phyloP scores from a whole-genome alignment of 2,329 filamentous ascomycete genomes.

The Spiromastix sp. region DNA sequence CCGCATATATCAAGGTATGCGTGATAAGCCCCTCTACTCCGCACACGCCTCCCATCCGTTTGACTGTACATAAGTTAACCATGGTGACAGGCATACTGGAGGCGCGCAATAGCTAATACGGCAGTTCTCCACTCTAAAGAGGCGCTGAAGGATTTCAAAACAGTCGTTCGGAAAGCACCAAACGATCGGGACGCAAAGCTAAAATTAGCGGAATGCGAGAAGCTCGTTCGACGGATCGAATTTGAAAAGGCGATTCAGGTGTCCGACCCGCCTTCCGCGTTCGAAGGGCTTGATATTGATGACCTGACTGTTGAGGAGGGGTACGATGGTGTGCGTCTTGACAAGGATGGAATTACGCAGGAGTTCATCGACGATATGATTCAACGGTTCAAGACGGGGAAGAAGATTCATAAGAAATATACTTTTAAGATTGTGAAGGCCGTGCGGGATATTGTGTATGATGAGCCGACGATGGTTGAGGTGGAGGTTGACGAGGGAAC shows the following conservation, averaged over 20 bases:
- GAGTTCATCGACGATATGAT: conserved; percentile 98
- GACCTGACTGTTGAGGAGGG: conserved; percentile 69
- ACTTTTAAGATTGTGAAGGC: conserved; percentile 92
- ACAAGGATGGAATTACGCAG: conserved; percentile 75
- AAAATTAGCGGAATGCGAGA: conserved; percentile 87
- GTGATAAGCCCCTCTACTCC: conserved; percentile 4
- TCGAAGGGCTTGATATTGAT: conserved; percentile 80
- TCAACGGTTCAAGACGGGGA: conserved; percentile 86
- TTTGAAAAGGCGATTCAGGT: conserved; percentile 95
- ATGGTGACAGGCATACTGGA: conserved; percentile 68
- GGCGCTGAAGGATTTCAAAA: conserved; percentile 83
- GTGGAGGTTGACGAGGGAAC: conserved; percentile 67
- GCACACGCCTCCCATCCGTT: not conserved
- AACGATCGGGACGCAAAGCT: conserved; percentile 82
- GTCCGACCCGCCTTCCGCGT: conserved; percentile 80
- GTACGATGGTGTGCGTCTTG: conserved; percentile 74
- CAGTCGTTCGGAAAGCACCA: conserved; percentile 78
- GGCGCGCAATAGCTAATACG: conserved; percentile 81
- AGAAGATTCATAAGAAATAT: conserved; percentile 92
- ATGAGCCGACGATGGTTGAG: conserved; percentile 96
- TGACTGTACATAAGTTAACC: not conserved
- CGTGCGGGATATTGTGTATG: conserved; percentile 79
- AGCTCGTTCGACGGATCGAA: conserved; percentile 80
- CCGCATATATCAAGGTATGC: conserved; percentile 76
- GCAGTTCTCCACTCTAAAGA: conserved; percentile 84